A percentile compares a stretch with the other conserved stretches of the same genome.
phyloP scores from a whole-genome alignment of 2,329 filamentous ascomycete species.

The Colletotrichum spinosum region DNA sequence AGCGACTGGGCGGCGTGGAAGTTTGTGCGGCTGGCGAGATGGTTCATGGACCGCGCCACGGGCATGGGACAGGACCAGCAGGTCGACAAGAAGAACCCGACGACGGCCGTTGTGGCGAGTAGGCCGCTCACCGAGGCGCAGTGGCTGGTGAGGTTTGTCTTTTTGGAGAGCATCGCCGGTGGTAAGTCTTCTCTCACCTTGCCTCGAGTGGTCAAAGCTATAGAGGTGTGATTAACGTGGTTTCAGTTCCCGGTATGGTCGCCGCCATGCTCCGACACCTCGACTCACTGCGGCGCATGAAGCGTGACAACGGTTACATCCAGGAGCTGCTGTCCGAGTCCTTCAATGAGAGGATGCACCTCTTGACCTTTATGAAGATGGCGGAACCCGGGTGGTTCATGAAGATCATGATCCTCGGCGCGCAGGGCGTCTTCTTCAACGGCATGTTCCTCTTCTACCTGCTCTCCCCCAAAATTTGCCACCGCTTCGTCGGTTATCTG shows the following conservation, averaged over 20 bases:
- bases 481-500: conserved; percentile 96
- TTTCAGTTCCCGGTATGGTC: conserved; percentile 89
- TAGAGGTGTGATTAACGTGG: neutral
- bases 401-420: conserved; percentile 89
- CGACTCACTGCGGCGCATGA: conserved; percentile 84
- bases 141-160: conserved; percentile 75
- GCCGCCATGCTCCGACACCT: conserved; percentile 94
- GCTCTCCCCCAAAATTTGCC: conserved; percentile 85
- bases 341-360: conserved; percentile 94
- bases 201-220: neutral
- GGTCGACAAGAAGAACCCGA: conserved; percentile 67
- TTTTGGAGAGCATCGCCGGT: conserved; percentile 93
- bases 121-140: conserved; percentile 83
- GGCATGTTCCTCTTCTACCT: conserved; percentile 91
- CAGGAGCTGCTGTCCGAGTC: conserved; percentile 90
- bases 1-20: conserved; percentile 85
- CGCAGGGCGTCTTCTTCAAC: conserved; percentile 98
- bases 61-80: conserved; percentile 80
- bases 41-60: conserved; percentile 84
- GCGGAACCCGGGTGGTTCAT: conserved; percentile 82
- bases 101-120: conserved; percentile 63
- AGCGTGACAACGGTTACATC: conserved; percentile 97
- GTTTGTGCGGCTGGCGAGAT: conserved; percentile 80
- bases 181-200: conserved; percentile 24
- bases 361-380: conserved; percentile 93